phyloP scores from a whole-genome alignment of 2,329 filamentous ascomycete genomes.

The Chaetomium sp. region DNA sequence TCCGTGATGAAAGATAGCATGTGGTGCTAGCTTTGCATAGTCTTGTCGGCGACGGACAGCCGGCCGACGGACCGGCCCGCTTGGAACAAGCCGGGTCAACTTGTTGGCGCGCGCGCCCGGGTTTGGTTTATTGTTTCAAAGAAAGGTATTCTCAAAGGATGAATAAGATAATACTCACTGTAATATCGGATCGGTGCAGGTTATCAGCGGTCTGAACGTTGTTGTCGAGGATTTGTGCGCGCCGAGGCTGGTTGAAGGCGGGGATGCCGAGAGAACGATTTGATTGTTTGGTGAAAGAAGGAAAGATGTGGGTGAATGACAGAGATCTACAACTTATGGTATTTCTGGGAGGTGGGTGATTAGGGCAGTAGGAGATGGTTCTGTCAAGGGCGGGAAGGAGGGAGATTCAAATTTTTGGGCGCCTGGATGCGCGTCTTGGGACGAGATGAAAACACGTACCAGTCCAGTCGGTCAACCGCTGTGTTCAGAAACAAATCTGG shows the following conservation, averaged over 20 bases:
- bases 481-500: too few relatives aligned
- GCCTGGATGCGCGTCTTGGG: too few relatives aligned
- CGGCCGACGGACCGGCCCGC: too few relatives aligned
- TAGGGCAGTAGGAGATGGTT: background rate
- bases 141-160: too few relatives aligned
- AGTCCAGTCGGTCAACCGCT: too few relatives aligned
- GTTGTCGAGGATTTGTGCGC: background rate
- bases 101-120: too few relatives aligned
- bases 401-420: background rate
- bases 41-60: too few relatives aligned
- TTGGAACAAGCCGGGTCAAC: too few relatives aligned
- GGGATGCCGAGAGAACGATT: background rate
- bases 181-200: background rate
- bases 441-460: too few relatives aligned
- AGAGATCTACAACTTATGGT: background rate
- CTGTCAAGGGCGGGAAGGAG: background rate
- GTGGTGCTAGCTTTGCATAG: too few relatives aligned
- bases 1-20: too few relatives aligned
- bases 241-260: slow-evolving; percentile 2
- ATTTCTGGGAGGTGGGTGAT: background rate
- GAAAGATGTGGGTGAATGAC: background rate
- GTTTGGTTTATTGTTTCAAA: too few relatives aligned
- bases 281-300: slow-evolving; percentile 2
- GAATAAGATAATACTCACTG: slow-evolving; percentile 7
- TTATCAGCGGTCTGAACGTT: background rate